These are phyloP conservation scores for Fusarium pseudograminearum DNA, from an alignment of 2,329 filamentous ascomycete species.

Conservation along the genomic window DNA sequence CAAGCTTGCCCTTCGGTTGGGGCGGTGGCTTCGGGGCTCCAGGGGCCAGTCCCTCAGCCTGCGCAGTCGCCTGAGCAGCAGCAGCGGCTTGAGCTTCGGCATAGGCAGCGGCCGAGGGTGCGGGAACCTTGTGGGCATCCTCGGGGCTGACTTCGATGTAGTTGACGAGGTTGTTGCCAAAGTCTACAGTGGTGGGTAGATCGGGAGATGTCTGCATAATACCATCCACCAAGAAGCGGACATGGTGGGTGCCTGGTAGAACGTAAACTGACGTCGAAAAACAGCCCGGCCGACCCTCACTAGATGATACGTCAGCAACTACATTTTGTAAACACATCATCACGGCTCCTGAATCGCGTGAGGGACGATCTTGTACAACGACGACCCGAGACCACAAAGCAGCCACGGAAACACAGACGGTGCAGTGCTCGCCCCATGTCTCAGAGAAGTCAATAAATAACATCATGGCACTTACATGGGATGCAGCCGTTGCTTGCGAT, in stretches of 20 bases:
- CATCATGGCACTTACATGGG: constrained; percentile 74
- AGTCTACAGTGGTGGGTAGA: constrained; percentile 94
- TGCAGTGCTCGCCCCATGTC: constrained; percentile 42
- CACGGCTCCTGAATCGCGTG: background rate
- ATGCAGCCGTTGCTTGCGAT: constrained; percentile 89
- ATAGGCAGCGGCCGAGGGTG: constrained; percentile 51
- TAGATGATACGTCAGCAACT: constrained; percentile 48
- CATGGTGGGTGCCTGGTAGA: constrained; percentile 92
- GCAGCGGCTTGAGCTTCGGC: constrained; percentile 34
- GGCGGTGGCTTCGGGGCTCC: constrained; percentile 27
- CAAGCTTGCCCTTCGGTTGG: constrained; percentile 66
- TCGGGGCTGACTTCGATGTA: constrained; percentile 94
- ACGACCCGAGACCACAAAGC: constrained; percentile 37
- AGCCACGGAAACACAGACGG: constrained; percentile 47
- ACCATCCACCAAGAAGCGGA: constrained; percentile 95
- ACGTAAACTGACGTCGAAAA: constrained; percentile 85
- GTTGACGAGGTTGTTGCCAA: constrained; percentile 97
- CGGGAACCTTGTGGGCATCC: constrained; percentile 61
- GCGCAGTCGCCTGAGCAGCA: constrained; percentile 17
- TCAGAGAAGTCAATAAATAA: constrained; percentile 27
- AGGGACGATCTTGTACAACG: constrained; percentile 35
- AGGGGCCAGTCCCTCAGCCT: constrained; percentile 15
- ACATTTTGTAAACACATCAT: constrained; percentile 5
- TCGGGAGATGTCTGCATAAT: constrained; percentile 90
- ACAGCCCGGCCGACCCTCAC: constrained; percentile 69